These are phyloP conservation scores for Aspergillus sp. DNA, from an alignment of 2,329 filamentous ascomycete genomes.

Conservation along the genomic window DNA sequence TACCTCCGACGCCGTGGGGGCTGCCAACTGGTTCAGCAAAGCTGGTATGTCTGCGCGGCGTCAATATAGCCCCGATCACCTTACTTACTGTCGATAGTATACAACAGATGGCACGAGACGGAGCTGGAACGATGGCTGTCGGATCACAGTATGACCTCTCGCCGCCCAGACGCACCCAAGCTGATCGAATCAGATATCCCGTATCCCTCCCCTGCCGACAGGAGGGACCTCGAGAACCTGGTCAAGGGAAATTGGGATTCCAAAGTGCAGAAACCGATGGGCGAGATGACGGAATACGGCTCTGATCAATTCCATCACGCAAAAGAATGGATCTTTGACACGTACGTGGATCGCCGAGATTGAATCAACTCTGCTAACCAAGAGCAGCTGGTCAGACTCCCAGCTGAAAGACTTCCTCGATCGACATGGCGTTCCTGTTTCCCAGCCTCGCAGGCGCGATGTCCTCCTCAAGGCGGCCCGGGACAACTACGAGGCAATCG, in stretches of 20 bases:
- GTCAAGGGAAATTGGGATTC: constrained; percentile 83
- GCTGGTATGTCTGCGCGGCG: constrained; percentile 53
- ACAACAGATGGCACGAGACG: constrained; percentile 98
- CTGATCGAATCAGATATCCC: constrained; percentile 51
- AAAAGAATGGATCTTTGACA: constrained; percentile 87
- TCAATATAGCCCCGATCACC: not conserved
- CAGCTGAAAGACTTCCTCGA: constrained; percentile 90
- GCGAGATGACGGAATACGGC: constrained; percentile 67
- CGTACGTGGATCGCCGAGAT: constrained; percentile 36
- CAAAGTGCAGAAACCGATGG: constrained; percentile 63
- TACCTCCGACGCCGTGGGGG: constrained; percentile 54
- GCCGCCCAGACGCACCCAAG: not conserved
- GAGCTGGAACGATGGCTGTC: constrained; percentile 96
- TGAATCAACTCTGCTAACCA: constrained; percentile 25
- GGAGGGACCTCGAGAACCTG: constrained; percentile 87
- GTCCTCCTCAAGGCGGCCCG: constrained; percentile 68
- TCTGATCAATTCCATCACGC: constrained; percentile 61
- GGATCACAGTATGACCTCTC: constrained; percentile 52
- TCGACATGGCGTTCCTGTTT: constrained; percentile 74
- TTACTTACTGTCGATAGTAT: constrained; percentile 47
- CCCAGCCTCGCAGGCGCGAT: constrained; percentile 79
- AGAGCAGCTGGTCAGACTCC: constrained; percentile 73
- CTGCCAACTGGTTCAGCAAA: constrained; percentile 78
- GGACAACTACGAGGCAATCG: constrained; percentile 67
- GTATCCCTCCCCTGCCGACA: constrained; percentile 80